Base-by-base conservation (phyloP, 768 basidiomycete genomes). In the Clathrus columnatus region DNA sequence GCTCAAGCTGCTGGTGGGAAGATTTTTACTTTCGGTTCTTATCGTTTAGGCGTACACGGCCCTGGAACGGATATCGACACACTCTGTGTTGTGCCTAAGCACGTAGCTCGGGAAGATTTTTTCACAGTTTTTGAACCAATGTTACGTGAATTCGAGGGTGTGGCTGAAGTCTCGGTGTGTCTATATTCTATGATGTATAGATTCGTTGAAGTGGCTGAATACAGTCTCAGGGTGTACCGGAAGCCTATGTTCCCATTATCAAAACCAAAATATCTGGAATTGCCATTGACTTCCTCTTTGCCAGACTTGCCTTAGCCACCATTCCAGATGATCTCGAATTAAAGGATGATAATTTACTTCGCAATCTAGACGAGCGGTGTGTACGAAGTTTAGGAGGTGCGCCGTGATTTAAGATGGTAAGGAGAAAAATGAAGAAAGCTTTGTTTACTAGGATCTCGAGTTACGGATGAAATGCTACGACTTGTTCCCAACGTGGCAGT, bases 1-100 rank as follows among this genome's bases (percentile, higher is more conserved):
- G 94, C 95, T 7, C 80, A 72, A 50, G 84, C 89, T 48, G 91
- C 96, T 7, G 96, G 96, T 50, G 96, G 94, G 60, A 95, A 98
- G 76, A 98, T 99, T 67, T 99, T 92, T 69, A 98, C 96, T 6
- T 99, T 95, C 69, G 96, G 96, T 42, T 97, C 94, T 50, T 98
- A 97, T 76, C 87, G 96, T 63, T 74, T 99, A 48, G 96, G 96
- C 57, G 96, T 98, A 20, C 96, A 98, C 69, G 91, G 91, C 11
- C 96, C 95, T 30, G 88, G 91, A 2, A 78, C 86, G 48, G 95
- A 99, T 80, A 97, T 99, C 68, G 96, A 99, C 74, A 96, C 94
- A n/a, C 73, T 99, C 20, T 89, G 91, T 66, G 95, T 98, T 30
- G 96, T 95, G 32, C 96, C 96, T 6, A 91, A 94, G 69, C 93